A percentile compares a stretch with the other conserved stretches of the same genome.
Conservation (phyloP, 2,329 filamentous ascomycete genomes). For the Verticillium longisporum region DNA sequence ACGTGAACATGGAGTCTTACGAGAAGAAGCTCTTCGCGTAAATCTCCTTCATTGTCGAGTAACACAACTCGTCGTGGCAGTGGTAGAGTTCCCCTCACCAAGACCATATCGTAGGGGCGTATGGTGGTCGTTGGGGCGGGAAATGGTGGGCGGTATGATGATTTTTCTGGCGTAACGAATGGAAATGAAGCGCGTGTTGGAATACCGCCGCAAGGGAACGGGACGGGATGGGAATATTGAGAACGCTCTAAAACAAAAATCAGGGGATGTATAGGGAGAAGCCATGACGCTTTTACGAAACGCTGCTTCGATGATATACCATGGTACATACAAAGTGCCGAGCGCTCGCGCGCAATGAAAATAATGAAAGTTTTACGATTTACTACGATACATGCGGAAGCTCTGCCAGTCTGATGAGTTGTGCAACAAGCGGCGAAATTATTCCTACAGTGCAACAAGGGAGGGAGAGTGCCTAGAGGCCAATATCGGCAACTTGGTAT, state of each 20-base stretch:
- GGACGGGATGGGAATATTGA: not conserved
- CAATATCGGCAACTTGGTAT: not conserved
- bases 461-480: not conserved
- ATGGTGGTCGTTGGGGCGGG: not conserved
- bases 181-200: not conserved
- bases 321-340: not conserved
- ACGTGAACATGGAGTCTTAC: conserved; percentile 97
- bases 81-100: not conserved
- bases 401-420: not conserved
- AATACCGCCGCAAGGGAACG: not conserved
- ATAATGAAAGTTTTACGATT: not conserved
- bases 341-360: not conserved
- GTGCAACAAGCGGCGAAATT: not conserved
- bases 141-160: not conserved
- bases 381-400: not conserved
- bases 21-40: conserved; percentile 99
- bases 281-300: not conserved
- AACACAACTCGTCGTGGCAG: not conserved
- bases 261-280: not conserved
- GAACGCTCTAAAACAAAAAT: not conserved
- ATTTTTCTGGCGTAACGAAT: conserved; percentile 4
- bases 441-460: not conserved
- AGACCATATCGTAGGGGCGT: not conserved
- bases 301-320: not conserved
- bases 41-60: conserved; percentile 7